Evolutionary conservation across 2,329 filamentous ascomycete genomes (phyloP), one percentile per base, ranked within the genome.

Genomic region (Aspergillus eucalypticola): DNA sequence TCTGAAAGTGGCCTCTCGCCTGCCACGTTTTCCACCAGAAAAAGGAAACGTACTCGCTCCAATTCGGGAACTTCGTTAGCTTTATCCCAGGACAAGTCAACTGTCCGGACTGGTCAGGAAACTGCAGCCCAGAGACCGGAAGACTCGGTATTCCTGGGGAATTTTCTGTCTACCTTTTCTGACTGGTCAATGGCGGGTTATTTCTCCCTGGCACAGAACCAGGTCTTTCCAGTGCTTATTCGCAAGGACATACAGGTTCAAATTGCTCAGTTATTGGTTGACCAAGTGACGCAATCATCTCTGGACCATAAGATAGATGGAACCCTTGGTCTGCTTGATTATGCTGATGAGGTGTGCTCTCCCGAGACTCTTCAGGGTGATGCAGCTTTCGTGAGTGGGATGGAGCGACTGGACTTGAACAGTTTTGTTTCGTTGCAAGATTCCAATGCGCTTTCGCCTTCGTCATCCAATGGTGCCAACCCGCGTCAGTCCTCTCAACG

Each of bases 201-300:
- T 58, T 78, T 79, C 55, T 75, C 76, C 35, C 58, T 74, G 15
- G 67, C 69, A 19, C 70, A 75, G 48, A 73, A 65, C 27, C 67
- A 69, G 19, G 59, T 73, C 48, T 63, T 67, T 3, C 74, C 77
- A 5, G 68, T 71, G 5, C 69, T 78, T 29, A 58, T 67, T 35
- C 67, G 70, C 46, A 73, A 67, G 48, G 77, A 78, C 50, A 69
- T 72, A 41, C 71, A 76, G 27, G 70, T 78, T 35, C 69, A 76
- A 56, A 64, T 78, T 49, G 76, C 76, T 13, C 77, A 79, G 58
- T 60, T 79, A 7, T 59, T 79, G 21, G 75, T 76, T 21, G 77
- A 79, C 48, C 77, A 79, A 67, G 65, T 80, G 50, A 78, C 76
- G 3, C 78, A 80, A 63, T 79, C 78, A 11, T 79, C 75, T n/a